Conservation (phyloP, 176 grass and related monocot species). For the Aegilops umbellulata region DNA sequence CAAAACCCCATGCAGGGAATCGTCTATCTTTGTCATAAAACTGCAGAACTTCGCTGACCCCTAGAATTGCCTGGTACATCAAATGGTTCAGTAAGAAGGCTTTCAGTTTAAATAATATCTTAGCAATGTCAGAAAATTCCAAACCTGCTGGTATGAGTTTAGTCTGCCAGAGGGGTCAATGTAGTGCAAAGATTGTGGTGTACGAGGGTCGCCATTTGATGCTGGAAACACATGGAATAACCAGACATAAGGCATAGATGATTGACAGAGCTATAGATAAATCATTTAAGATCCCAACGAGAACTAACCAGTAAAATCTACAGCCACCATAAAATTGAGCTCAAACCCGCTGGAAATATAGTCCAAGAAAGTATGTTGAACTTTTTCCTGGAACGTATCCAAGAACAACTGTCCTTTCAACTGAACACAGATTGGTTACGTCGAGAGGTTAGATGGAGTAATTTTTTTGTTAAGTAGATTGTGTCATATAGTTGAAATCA, state of each 20-base stretch:
- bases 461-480: background rate
- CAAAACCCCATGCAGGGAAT: slow-evolving; percentile 96
- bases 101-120: background rate
- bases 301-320: slow-evolving; percentile 91
- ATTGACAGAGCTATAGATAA: background rate
- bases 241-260: background rate
- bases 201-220: slow-evolving; percentile 85
- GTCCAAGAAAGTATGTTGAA: slow-evolving; percentile 94
- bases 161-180: slow-evolving; percentile 87
- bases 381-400: slow-evolving; percentile 70
- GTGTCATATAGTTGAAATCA: background rate
- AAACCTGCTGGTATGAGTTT: slow-evolving; percentile 93
- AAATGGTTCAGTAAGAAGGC: slow-evolving; percentile 16
- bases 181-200: slow-evolving; percentile 83
- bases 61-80: slow-evolving; percentile 63
- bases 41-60: slow-evolving; percentile 82
- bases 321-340: slow-evolving; percentile 95
- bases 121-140: background rate
- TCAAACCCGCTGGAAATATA: slow-evolving; percentile 97
- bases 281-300: slow-evolving; percentile 3
- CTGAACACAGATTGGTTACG: slow-evolving; percentile 36
- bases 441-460: background rate
- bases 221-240: slow-evolving; percentile 40
- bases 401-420: slow-evolving; percentile 89
- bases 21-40: slow-evolving; percentile 87